Percentiles rank a stretch among this genome's conserved stretches.
Evolutionary conservation across 139 green algal species (phyloP).

Genomic region (Coccomyxa sp.): DNA sequence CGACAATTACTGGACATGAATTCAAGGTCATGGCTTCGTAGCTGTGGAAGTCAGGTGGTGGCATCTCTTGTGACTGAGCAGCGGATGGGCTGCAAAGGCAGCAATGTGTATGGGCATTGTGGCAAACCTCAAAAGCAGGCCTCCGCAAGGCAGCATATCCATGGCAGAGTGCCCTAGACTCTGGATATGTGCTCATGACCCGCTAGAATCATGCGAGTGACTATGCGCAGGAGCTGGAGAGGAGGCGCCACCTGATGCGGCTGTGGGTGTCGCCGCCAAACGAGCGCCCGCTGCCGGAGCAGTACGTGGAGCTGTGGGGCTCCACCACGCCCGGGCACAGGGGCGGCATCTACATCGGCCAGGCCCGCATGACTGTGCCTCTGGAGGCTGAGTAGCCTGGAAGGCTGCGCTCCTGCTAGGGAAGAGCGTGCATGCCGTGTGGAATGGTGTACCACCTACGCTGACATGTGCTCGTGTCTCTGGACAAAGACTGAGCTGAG

Average conservation of each 20-base stretch:
- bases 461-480: no score
- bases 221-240: slow-evolving; percentile 12
- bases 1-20: not conserved
- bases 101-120: no score
- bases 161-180: not conserved
- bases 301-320: slow-evolving; percentile 42
- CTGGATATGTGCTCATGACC: not conserved
- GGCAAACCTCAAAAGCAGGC: no score
- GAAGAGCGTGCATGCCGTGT: no score
- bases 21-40: not conserved
- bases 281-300: slow-evolving; percentile 43
- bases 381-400: slow-evolving; percentile 2
- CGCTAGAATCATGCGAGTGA: not conserved
- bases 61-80: no score
- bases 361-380: not conserved
- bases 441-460: no score
- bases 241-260: slow-evolving; percentile 62
- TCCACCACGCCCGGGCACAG: slow-evolving; percentile 26
- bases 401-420: no score
- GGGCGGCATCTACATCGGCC: slow-evolving; percentile 40
- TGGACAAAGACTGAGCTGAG: no score
- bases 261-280: slow-evolving; percentile 55
- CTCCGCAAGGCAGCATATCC: not conserved
- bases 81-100: no score
- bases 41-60: no score